Base-by-base conservation (phyloP, 192 early-diverging fungal species). In the Rhizophagus clarus region DNA sequence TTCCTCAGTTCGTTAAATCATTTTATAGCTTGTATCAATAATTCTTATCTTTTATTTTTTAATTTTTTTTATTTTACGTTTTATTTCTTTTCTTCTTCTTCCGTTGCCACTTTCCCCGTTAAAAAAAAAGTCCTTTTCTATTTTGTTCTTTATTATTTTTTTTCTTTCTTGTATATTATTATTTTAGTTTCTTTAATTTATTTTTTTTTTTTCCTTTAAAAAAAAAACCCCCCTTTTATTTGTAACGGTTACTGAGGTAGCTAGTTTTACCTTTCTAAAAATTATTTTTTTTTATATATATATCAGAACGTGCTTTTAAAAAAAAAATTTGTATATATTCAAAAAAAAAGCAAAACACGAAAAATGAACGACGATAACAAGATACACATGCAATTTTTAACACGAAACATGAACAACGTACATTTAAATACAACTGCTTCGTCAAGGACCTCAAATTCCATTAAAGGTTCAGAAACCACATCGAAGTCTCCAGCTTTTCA, bases 401-500 rank as follows among this genome's bases (percentile, higher is more conserved):
- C 49, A 56, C 49, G 49, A 56, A 20, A 20, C 20, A 7, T 22
- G 4, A 56, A 37, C 8, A 37, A 56, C 51, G 15, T 22, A 20
- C 51, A 56, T 17, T 56, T 56, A 56, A 17, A 37, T 37, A 37
- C 37, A 7, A 8, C 37, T 0, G 37, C 40, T 42, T 31, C 68
- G 32, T n/a, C 68, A 20, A 37, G 22, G 9, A 37, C 37, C 14
- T 20, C 29, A 8, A 68, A 32, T 37, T 22, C 64, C 9, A 22
- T 15, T 17, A 74, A 74, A 74, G 47, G 28, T 51, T 74, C 72
- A 20, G 72, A 74, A 32, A 17, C 72, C 0, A 29, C 45, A 26
- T 26, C 72, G 9, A 77, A 64, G 9, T 34, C 75, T 17, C 61
- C 75, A n/a, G 42, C 76, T 1, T 62, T 78, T 22, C 47, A 67